These are phyloP conservation scores for Chaetomium globosum DNA, from an alignment of 2,329 filamentous ascomycete species.

Conservation along the genomic window DNA sequence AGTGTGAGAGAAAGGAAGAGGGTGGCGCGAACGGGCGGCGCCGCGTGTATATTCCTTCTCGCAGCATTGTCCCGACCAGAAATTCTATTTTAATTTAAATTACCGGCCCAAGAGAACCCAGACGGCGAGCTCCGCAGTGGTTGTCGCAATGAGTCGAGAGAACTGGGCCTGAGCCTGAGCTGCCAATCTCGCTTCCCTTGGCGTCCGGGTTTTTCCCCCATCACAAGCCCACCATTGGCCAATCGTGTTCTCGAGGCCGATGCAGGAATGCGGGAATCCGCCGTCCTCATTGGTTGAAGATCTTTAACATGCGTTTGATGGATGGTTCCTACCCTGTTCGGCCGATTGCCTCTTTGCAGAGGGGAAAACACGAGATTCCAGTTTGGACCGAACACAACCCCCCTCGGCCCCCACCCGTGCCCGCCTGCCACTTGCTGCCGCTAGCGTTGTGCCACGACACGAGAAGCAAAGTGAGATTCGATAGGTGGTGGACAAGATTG, in stretches of 20 bases:
- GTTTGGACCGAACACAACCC: not conserved
- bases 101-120: slow-evolving; percentile 19
- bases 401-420: not conserved
- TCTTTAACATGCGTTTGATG: not conserved
- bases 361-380: slow-evolving; percentile 16
- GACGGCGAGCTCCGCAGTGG: slow-evolving; percentile 14
- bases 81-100: slow-evolving; percentile 30
- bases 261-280: slow-evolving; percentile 21
- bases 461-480: slow-evolving; percentile 7
- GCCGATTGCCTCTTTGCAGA: slow-evolving; percentile 17
- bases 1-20: slow-evolving; percentile 3
- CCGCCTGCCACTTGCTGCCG: not conserved
- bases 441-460: slow-evolving; percentile 3
- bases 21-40: slow-evolving; percentile 22
- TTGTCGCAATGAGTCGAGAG: slow-evolving; percentile 8
- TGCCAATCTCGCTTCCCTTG: slow-evolving; percentile 34
- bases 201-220: slow-evolving; percentile 19
- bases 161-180: slow-evolving; percentile 13
- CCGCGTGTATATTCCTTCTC: slow-evolving; percentile 23
- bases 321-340: slow-evolving; percentile 10
- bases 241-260: slow-evolving; percentile 10
- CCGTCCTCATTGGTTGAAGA: slow-evolving; percentile 17
- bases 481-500: slow-evolving; percentile 1
- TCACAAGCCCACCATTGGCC: slow-evolving; percentile 20
- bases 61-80: slow-evolving; percentile 1